Evolutionary conservation across 2,329 filamentous ascomycete species (phyloP), one percentile per base, ranked within the genome.

Genomic region (Alternaria tenuissima): DNA sequence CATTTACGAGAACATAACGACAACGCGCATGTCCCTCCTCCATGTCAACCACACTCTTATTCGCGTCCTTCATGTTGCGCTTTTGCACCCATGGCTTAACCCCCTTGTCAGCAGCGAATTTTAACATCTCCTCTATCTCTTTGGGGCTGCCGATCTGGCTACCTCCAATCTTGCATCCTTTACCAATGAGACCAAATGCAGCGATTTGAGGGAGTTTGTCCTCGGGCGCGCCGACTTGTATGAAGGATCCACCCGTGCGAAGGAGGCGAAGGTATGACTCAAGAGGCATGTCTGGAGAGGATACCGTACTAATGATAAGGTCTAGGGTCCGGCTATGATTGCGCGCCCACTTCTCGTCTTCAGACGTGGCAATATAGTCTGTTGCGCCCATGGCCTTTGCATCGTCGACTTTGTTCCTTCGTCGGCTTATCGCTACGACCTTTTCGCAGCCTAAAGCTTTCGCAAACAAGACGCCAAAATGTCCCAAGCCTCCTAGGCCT

Each of bases 401-500:
- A 70, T 91, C 88, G 0, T 82, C 83, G 38, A 79, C 82, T 78
- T 92, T 91, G 70, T 79, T 72, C 2, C 82, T 80, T 1, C 83
- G 84, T 64, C 89, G 85, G 24, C 87, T 88, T 64, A 91, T 86
- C 5, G 87, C 89, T 18, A 89, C 87, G 2, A 89, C 86, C 4
- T 85, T 84, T 47, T 91, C 87, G 30, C 89, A 89, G 5, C 89
- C 90, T 1, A 94, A 78, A 1, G 91, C 91, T 65, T 85, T 88
- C 1, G 90, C 88, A 76, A 88, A 93, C 61, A 93, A 81, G 14
- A 94, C 75, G 0, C 86, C 91, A 64, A 93, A 87, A 74, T 94
- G 91, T 0, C 91, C 91, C 0, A 93, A 78, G 0, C 91, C 91
- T 7, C 91, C 91, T 12, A 94, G 82, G 7, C 91, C 91, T 12